These are phyloP conservation scores for Lactifluus pinguis DNA, from an alignment of 768 basidiomycete species.

Conservation along the genomic window DNA sequence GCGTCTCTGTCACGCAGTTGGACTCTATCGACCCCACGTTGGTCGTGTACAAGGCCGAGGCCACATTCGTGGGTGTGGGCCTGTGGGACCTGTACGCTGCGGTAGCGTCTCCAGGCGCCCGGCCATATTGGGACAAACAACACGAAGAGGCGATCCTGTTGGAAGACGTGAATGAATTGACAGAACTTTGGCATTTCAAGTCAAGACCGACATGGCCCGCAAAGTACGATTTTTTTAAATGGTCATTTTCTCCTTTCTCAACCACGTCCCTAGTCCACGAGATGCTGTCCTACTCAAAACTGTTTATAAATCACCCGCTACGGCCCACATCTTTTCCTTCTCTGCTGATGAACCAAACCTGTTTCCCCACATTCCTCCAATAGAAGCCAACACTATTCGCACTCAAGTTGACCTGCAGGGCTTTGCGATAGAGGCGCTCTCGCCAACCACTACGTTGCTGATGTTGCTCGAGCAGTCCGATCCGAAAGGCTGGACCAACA, in stretches of 20 bases:
- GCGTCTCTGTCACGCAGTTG: constrained; percentile 90
- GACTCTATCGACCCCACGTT: constrained; percentile 96
- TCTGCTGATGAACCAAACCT: constrained; percentile 85
- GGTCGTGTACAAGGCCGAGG: constrained; percentile 93
- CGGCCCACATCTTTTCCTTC: constrained; percentile 92
- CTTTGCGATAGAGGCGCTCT: constrained; percentile 93
- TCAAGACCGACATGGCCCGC: constrained; percentile 91
- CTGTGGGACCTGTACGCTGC: constrained; percentile 92
- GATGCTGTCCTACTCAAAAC: constrained; percentile 89
- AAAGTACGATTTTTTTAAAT: constrained; percentile 45
- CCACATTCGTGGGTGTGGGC: constrained; percentile 91
- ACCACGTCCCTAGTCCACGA: constrained; percentile 50
- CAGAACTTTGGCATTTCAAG: constrained; percentile 90
- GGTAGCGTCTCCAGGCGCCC: constrained; percentile 78
- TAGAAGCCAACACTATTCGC: constrained; percentile 73
- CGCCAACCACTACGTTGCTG: constrained; percentile 88
- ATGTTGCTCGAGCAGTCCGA: constrained; percentile 95
- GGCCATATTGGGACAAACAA: constrained; percentile 80
- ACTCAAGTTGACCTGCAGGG: constrained; percentile 98
- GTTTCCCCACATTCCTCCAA: constrained; percentile 62
- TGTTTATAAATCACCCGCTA: constrained; percentile 92
- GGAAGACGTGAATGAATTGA: constrained; percentile 85
- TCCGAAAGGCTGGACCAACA: constrained; percentile 95
- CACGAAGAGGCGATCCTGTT: constrained; percentile 80
- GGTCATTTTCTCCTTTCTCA: constrained; percentile 14